These are phyloP conservation scores for Aspergillus sp. DNA, from an alignment of 2,329 filamentous ascomycete species.

Conservation along the genomic window DNA sequence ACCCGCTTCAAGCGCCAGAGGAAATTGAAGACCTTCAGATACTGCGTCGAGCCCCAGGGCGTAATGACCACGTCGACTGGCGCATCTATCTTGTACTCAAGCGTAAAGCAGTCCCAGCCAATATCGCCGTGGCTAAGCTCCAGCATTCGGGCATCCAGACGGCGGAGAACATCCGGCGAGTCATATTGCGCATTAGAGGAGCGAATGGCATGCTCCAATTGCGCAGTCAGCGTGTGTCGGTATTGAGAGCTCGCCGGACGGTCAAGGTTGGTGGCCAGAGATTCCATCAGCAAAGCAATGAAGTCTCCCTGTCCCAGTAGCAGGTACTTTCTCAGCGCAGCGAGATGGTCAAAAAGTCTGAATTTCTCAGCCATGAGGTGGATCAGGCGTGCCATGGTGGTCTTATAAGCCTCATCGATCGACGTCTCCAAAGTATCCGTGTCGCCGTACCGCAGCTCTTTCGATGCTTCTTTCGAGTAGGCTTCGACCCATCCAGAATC, in stretches of 20 bases:
- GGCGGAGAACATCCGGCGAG: slow-evolving; percentile 76
- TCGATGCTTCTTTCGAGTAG: slow-evolving; percentile 87
- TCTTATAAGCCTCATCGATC: slow-evolving; percentile 96
- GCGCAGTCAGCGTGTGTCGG: slow-evolving; percentile 91
- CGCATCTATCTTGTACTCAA: slow-evolving; percentile 96
- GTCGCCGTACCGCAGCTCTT: slow-evolving; percentile 85
- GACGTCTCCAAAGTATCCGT: slow-evolving; percentile 83
- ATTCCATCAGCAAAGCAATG: slow-evolving; percentile 94
- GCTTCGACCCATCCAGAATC: slow-evolving; percentile 92
- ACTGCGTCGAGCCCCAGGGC: slow-evolving; percentile 89
- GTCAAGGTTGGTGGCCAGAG: slow-evolving; percentile 82
- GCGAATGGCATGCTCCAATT: slow-evolving; percentile 92
- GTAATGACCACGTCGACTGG: slow-evolving; percentile 96
- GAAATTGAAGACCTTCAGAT: slow-evolving; percentile 98
- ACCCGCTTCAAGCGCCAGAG: slow-evolving; percentile 97
- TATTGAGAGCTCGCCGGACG: slow-evolving; percentile 95
- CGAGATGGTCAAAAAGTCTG: slow-evolving; percentile 83
- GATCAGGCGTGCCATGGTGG: slow-evolving; percentile 91
- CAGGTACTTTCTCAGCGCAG: slow-evolving; percentile 88
- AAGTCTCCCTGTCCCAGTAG: slow-evolving; percentile 94
- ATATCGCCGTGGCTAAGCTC: slow-evolving; percentile 94
- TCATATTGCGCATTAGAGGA: slow-evolving; percentile 97
- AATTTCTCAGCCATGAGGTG: slow-evolving; percentile 93
- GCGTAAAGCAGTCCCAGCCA: slow-evolving; percentile 97
- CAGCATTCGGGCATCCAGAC: slow-evolving; percentile 95